Conservation (phyloP, 352 stramenopile genomes). For the Globisporangium radiosum region DNA sequence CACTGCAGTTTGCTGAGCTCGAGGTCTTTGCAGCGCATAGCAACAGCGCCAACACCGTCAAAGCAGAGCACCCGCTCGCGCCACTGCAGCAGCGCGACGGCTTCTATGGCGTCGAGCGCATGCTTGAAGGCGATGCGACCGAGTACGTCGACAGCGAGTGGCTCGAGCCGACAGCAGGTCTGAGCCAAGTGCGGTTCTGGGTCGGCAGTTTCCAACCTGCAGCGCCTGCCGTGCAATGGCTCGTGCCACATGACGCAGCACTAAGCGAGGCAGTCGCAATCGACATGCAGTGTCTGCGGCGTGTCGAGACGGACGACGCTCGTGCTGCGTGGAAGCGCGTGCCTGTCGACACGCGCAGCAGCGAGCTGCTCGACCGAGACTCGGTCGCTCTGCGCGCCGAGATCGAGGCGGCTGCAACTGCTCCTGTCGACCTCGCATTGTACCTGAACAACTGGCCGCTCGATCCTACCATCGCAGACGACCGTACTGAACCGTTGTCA, state of each 20-base stretch:
- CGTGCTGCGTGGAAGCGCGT: conserved; percentile 6
- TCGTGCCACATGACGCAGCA: conserved; percentile 4
- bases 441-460: conserved; percentile 37
- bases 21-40: conserved; percentile 30
- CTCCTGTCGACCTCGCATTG: conserved; percentile 15
- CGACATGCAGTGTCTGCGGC: conserved; percentile 5
- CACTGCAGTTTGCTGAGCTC: conserved; percentile 63
- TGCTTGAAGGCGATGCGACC: conserved; percentile 27
- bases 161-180: conserved; percentile 33
- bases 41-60: neutral
- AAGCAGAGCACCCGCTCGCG: too few relatives aligned
- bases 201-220: conserved; percentile 56
- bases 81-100: conserved; percentile 32
- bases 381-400: conserved; percentile 28
- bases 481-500: too few relatives aligned
- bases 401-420: conserved; percentile 21
- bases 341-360: conserved; percentile 16
- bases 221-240: conserved; percentile 50
- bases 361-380: conserved; percentile 41
- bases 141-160: conserved; percentile 58
- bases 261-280: conserved; percentile 6
- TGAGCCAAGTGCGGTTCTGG: conserved; percentile 47
- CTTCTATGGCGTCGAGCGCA: conserved; percentile 45
- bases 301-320: neutral
- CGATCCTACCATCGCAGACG: neutral